Base-by-base conservation (phyloP, 345 rosid species). In the Moricandia moricandioides region DNA sequence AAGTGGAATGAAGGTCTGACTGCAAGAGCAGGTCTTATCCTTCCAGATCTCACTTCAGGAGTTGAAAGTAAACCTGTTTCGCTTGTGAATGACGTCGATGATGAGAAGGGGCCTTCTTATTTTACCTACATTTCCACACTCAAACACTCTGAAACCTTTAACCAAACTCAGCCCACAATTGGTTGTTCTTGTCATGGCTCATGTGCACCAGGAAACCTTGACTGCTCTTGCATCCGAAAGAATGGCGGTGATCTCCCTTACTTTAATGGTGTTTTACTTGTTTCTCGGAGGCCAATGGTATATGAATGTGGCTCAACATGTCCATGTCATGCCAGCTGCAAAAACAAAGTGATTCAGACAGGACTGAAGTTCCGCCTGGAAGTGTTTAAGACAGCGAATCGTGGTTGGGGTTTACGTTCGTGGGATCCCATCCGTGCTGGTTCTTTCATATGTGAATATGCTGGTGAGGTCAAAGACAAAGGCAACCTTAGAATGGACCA, bases 31-130 rank as follows among this genome's bases (percentile, higher is more conserved):
- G 97, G 97, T 24, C 79, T 90, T 65, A 84, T 94, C 69, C 78
- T 86, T 71, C 85, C 88, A 2, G 96, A 91, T 81, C 79, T 94
- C 55, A 86, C 95, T 73, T 91, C 91, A 14, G 99, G 96, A 71
- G 89, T 83, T n/a, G 99, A 92, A 84, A 64, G 60, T 16, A 2
- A 73, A 13, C 86, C 96, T n/a, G 89, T 92, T 71, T 82, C 93
- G 10, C 88, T 94, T 54, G 91, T 92, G 60, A 94, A 94, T 77
- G 96, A 92, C 37, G 81, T 92, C 21, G 97, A 92, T 75, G 86
- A 78, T 59, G 97, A 87, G 84, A 91, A 83, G 68, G 88, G 93
- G 6, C 97, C 97, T 43, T 86, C 85, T 14, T 75, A 79, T 82
- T 94, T 94, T 78, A 86, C 77, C 27, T 94, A 92, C 74, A 73